Conservation (phyloP, 257 asterid species). For the Plantago ovata region DNA sequence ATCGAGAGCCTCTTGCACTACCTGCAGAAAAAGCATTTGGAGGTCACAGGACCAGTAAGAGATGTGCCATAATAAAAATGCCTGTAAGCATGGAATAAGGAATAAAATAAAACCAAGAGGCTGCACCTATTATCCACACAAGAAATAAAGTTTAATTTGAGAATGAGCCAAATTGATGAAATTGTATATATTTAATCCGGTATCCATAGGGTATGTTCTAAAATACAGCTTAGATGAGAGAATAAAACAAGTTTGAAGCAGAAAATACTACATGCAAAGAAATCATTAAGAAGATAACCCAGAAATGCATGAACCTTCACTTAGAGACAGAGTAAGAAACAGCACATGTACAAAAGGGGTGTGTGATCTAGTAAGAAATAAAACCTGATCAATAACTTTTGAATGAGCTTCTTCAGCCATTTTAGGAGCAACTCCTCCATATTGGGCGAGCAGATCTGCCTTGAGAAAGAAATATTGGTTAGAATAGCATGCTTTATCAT, state of each 20-base stretch:
- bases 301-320: neutral
- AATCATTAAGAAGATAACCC: slow-evolving; percentile 2
- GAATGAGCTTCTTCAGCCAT: slow-evolving; percentile 99
- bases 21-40: slow-evolving; percentile 41
- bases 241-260: neutral
- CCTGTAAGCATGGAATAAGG: no score
- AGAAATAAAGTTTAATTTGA: neutral
- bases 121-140: neutral
- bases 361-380: slow-evolving; percentile 11
- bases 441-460: slow-evolving; percentile 85
- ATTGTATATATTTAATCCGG: neutral
- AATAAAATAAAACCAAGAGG: no score
- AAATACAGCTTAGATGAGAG: neutral
- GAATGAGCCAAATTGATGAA: neutral
- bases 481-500: slow-evolving; percentile 11
- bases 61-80: no score
- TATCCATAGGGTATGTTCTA: neutral
- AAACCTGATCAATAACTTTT: slow-evolving; percentile 84
- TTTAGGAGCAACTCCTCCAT: slow-evolving; percentile 99
- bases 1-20: slow-evolving; percentile 94
- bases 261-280: neutral
- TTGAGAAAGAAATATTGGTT: slow-evolving; percentile 33
- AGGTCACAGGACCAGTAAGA: slow-evolving; percentile 8
- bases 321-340: neutral
- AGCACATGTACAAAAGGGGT: neutral